Conservation (phyloP, 345 rosid genomes). For the Psidium friedrichsthalianum region DNA sequence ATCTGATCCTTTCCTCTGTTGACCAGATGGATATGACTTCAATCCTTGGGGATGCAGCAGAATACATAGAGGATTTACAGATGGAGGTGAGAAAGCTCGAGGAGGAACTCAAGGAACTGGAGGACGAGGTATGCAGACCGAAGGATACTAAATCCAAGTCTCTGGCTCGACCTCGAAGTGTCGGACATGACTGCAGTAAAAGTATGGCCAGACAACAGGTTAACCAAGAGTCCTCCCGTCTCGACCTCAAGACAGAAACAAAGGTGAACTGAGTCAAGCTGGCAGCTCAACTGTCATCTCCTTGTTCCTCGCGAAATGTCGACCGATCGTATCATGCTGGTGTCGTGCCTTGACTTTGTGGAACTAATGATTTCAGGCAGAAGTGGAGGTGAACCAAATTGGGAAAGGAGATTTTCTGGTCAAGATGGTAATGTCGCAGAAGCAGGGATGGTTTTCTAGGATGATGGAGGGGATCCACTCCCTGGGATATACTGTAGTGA, state of each 20-base stretch:
- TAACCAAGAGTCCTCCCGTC: constrained; percentile 4
- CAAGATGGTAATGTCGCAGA: constrained; percentile 29
- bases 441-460: constrained; percentile 44
- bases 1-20: constrained; percentile 1
- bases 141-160: constrained; percentile 7
- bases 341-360: neutral
- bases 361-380: constrained; percentile 23
- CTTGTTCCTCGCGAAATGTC: neutral
- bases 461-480: constrained; percentile 47
- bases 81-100: constrained; percentile 36
- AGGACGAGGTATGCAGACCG: constrained; percentile 21
- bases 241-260: neutral
- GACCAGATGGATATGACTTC: constrained; percentile 65
- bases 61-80: constrained; percentile 48
- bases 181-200: neutral
- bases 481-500: constrained; percentile 41
- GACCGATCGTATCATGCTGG: neutral
- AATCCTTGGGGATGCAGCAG: constrained; percentile 62
- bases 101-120: constrained; percentile 46
- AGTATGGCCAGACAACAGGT: constrained; percentile 1
- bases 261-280: constrained; percentile 14
- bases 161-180: constrained; percentile 4
- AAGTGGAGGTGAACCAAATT: constrained; percentile 48
- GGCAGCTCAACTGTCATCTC: neutral
- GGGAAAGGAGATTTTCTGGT: constrained; percentile 39